phyloP scores from a whole-genome alignment of 805 yeast species.

The Cyberlindnera mississippiensis region DNA sequence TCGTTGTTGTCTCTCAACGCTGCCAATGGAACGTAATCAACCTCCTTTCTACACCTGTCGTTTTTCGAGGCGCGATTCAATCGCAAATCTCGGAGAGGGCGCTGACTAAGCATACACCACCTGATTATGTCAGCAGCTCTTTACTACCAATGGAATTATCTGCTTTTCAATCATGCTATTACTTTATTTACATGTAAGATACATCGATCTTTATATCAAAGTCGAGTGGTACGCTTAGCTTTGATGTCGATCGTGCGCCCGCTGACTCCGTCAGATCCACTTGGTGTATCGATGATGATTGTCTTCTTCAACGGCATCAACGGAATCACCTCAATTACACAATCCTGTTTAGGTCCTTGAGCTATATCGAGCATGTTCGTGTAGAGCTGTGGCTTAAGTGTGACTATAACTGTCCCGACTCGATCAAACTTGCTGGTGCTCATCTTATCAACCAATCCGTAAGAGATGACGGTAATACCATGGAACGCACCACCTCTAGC shows the following conservation, averaged over 20 bases:
- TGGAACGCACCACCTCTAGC: slow-evolving; percentile 12
- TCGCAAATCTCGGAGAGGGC: background rate
- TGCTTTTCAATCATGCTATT: no score
- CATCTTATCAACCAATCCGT: slow-evolving; percentile 18
- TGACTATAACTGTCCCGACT: slow-evolving; percentile 17
- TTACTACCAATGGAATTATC: background rate
- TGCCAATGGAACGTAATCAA: background rate
- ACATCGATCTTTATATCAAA: background rate
- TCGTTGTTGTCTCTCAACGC: background rate
- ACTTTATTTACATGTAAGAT: background rate
- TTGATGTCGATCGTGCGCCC: slow-evolving; percentile 19
- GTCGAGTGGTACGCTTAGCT: slow-evolving; percentile 15
- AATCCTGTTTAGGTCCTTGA: slow-evolving; percentile 1
- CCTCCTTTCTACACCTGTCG: slow-evolving; percentile 6
- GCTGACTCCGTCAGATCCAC: slow-evolving; percentile 1
- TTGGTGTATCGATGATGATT: slow-evolving; percentile 14
- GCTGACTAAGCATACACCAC: background rate
- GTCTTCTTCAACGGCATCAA: slow-evolving; percentile 17
- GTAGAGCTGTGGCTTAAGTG: slow-evolving; percentile 15
- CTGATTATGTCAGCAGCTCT: background rate
- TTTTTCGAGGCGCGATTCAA: background rate
- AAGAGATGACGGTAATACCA: slow-evolving; percentile 18
- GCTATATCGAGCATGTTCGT: slow-evolving; percentile 7
- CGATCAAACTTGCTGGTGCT: slow-evolving; percentile 5
- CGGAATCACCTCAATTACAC: slow-evolving; percentile 13